These are phyloP conservation scores for Candida montana DNA, from an alignment of 805 yeast genomes.

Conservation along the genomic window DNA sequence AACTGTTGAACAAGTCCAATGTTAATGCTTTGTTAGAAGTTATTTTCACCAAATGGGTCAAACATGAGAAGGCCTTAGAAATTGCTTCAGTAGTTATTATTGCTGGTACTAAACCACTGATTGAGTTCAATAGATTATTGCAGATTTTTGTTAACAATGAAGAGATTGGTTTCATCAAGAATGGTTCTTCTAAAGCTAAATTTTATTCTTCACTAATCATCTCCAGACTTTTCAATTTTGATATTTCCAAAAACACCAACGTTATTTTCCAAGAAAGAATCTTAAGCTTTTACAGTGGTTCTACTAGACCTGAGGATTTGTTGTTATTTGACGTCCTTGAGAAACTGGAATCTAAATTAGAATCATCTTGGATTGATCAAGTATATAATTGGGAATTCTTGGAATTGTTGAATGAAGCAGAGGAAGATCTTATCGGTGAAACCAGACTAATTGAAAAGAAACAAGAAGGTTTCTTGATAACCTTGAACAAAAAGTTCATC, in stretches of 20 bases:
- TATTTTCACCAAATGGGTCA: conserved; percentile 47
- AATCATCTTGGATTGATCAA: conserved; percentile 59
- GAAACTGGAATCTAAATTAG: conserved; percentile 47
- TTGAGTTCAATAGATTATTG: conserved; percentile 46
- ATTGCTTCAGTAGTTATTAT: conserved; percentile 38
- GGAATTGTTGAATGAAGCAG: conserved; percentile 33
- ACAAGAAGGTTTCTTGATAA: conserved; percentile 43
- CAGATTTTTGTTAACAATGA: conserved; percentile 61
- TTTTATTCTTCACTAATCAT: conserved; percentile 44
- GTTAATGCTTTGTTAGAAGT: conserved; percentile 65
- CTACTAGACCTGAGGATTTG: conserved; percentile 54
- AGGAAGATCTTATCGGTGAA: conserved; percentile 42
- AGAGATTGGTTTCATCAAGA: conserved; percentile 30
- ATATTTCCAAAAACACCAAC: conserved; percentile 42
- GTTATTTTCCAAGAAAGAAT: conserved; percentile 43
- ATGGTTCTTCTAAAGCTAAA: conserved; percentile 24
- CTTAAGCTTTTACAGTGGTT: conserved; percentile 56
- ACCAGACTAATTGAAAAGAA: conserved; percentile 42
- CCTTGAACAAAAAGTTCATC: conserved; percentile 45
- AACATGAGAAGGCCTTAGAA: conserved; percentile 35
- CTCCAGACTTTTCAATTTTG: conserved; percentile 42
- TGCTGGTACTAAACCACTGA: conserved; percentile 29
- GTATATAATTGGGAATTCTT: conserved; percentile 64
- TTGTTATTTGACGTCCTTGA: conserved; percentile 52
- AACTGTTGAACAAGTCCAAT: conserved; percentile 37